These are phyloP conservation scores for Spizellomyces punctatus DNA, from an alignment of 192 early-diverging fungal genomes.

Conservation along the genomic window DNA sequence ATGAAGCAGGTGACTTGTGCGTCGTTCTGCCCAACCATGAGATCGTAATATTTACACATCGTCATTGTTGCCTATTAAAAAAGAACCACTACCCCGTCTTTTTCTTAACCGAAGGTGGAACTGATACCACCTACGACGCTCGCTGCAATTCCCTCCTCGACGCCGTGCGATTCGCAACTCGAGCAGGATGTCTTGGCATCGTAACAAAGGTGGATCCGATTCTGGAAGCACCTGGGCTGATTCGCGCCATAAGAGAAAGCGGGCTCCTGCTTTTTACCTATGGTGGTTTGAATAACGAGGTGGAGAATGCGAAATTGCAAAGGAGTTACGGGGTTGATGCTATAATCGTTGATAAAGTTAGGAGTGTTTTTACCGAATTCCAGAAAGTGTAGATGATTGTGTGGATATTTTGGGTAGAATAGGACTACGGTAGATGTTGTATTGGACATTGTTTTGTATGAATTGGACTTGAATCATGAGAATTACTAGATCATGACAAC, in stretches of 20 bases:
- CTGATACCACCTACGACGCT: constrained; percentile 69
- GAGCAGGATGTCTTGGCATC: constrained; percentile 74
- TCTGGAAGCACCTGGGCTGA: constrained; percentile 71
- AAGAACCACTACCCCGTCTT: constrained; percentile 84
- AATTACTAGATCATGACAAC: too few species aligned
- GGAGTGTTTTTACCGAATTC: constrained; percentile 13
- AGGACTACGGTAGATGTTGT: not conserved
- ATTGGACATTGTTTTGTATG: not conserved
- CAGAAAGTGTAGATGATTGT: not conserved
- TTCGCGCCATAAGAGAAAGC: constrained; percentile 70
- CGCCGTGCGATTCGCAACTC: constrained; percentile 78
- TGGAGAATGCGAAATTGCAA: constrained; percentile 71
- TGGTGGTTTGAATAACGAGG: constrained; percentile 78
- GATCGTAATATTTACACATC: not conserved
- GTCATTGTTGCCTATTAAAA: not conserved
- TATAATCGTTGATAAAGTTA: constrained; percentile 72
- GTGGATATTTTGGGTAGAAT: not conserved
- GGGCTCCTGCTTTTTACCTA: constrained; percentile 79
- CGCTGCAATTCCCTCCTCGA: constrained; percentile 79
- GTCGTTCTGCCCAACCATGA: too few species aligned
- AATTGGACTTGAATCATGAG: not conserved
- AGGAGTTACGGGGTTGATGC: constrained; percentile 81
- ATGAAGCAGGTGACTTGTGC: constrained; percentile 70
- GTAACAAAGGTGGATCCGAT: constrained; percentile 77
- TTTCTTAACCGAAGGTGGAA: constrained; percentile 87